phyloP scores from a whole-genome alignment of 2,329 filamentous ascomycete genomes.

The Epichloe sibirici region DNA sequence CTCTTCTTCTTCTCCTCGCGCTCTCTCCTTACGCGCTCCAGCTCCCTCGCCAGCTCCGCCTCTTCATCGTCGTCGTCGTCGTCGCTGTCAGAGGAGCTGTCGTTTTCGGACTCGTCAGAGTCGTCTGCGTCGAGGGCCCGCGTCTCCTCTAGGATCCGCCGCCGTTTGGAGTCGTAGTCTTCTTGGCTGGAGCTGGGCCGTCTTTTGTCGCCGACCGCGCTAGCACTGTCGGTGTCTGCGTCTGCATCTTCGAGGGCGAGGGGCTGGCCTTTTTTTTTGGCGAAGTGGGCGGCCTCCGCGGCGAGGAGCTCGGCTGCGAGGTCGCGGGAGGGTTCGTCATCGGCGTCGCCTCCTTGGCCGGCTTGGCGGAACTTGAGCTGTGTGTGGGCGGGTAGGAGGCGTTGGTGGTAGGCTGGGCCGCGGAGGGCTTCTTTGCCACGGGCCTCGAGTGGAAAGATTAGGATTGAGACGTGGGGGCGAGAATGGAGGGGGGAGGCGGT shows the following conservation, averaged over 20 bases:
- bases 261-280: constrained; percentile 57
- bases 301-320: constrained; percentile 80
- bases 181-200: constrained; percentile 40
- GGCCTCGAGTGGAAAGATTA: constrained; percentile 41
- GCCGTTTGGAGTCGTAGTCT: constrained; percentile 68
- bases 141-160: constrained; percentile 78
- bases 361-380: constrained; percentile 76
- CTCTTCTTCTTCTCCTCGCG: constrained; percentile 30
- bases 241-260: constrained; percentile 33
- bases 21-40: constrained; percentile 87
- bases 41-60: constrained; percentile 78
- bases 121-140: constrained; percentile 73
- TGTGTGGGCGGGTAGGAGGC: constrained; percentile 86
- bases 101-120: constrained; percentile 46
- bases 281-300: constrained; percentile 77
- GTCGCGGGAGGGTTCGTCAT: constrained; percentile 60
- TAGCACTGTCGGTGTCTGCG: constrained; percentile 29
- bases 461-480: constrained; percentile 2
- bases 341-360: constrained; percentile 76
- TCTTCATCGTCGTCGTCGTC: constrained; percentile 46
- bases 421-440: constrained; percentile 89
- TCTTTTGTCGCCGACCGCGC: constrained; percentile 38
- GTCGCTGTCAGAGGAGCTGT: constrained; percentile 40
- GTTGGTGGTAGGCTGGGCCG: constrained; percentile 90
- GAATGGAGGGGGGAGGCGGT: neutral